Evolutionary conservation across 2,329 filamentous ascomycete genomes (phyloP), one percentile per base, ranked within the genome.

Genomic region (Fusarium zealandicum): DNA sequence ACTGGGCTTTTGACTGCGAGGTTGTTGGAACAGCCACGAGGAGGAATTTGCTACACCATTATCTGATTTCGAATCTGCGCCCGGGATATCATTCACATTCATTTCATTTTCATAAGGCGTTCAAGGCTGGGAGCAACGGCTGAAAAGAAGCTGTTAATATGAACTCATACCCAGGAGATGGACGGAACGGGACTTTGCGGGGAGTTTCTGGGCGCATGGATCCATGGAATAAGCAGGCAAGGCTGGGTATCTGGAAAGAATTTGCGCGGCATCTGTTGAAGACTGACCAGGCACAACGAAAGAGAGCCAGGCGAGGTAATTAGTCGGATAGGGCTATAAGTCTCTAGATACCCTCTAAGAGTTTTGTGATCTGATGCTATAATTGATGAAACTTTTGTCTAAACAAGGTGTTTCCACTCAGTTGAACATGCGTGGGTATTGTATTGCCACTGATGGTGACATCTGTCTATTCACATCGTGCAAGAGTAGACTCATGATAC

Each of bases 191-290:
- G 37, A 49, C 4, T 25, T 56, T 53, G 52, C 54, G 51, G 51
- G 60, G 67, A 69, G 64, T 69, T 59, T 9, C 55, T 54, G 43
- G 61, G 59, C 58, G 65, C 55, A 68, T 69, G 60, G 57, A 59
- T 63, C 65, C 30, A 57, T 45, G 48, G 53, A 52, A 53, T 51
- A 49, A 39, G 47, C 42, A 40, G 47, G 41, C 45, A 51, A 50
- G 27, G 51, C 16, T 49, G 35, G 51, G 43, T 12, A 46, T 37
- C 38, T 57, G 42, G 57, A 48, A 64, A 41, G 45, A 53, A 61
- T 57, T 58, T 57, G 58, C 31, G 48, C 56, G 47, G 50, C 37
- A 57, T 54, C 18, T 62, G 50, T 50, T 51, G 50, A 55, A 47
- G 10, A 54, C 46, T 57, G 40, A 40, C 51, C 35, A 51, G 28